Conservation (phyloP, 164 flowering plant species). For the Protea cynaroides region DNA sequence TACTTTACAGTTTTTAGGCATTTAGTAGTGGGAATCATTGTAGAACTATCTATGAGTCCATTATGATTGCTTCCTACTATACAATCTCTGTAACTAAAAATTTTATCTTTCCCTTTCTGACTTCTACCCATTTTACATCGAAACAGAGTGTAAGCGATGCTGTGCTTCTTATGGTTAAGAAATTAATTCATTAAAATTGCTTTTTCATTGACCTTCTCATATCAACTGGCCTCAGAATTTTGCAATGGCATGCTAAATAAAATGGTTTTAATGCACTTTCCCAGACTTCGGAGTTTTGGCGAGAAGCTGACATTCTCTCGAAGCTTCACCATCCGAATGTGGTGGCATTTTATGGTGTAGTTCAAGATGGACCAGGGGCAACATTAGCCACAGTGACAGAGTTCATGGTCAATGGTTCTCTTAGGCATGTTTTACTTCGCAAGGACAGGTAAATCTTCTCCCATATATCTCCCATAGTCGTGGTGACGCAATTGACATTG, state of each 20-base stretch:
- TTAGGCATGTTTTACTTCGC: constrained; percentile 82
- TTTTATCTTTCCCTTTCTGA: no score
- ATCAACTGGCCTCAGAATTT: not conserved
- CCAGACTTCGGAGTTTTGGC: constrained; percentile 87
- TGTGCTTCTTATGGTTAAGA: no score
- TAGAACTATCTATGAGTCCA: no score
- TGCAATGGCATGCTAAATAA: not conserved
- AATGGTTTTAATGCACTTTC: constrained; percentile 3
- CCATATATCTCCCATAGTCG: not conserved
- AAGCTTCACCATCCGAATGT: constrained; percentile 98
- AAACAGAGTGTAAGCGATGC: no score
- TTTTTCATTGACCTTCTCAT: not conserved
- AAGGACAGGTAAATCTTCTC: constrained; percentile 64
- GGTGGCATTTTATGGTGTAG: constrained; percentile 95
- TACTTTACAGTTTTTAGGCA: not conserved
- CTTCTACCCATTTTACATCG: no score
- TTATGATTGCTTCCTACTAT: no score
- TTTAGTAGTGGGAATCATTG: no score
- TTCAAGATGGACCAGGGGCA: constrained; percentile 94
- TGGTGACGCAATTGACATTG: not conserved
- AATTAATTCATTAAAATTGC: not conserved
- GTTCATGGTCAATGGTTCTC: constrained; percentile 97
- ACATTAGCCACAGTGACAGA: constrained; percentile 93
- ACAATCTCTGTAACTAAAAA: no score
- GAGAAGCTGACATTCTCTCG: constrained; percentile 95